Evolutionary conservation across 768 basidiomycete species (phyloP), one percentile per base, ranked within the genome.

Genomic region (Xerocomellus intermedius): DNA sequence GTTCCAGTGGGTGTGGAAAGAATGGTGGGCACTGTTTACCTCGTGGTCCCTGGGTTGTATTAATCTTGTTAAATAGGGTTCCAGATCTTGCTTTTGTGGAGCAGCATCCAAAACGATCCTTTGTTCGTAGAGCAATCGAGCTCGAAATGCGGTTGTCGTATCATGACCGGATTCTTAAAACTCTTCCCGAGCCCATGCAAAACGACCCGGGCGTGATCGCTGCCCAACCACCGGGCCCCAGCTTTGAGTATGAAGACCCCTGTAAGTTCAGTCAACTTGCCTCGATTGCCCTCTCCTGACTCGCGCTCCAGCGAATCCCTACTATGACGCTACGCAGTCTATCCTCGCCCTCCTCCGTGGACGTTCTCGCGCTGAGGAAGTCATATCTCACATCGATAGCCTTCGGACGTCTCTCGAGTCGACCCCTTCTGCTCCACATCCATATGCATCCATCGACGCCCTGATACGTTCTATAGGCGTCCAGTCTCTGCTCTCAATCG

Each of bases 1-100:
- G 24, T 99, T 98, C 74, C 86, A 88, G 64, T 98, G 97, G 97
- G 93, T 97, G 14, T 99, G 97, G 97, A 95, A 93, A 65, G 97
- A 98, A 80, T 99, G 97, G 96, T 94, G 48, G 42, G 85, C 6
- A 16, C 24, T 35, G 42, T 43, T 37, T 2, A 14, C 19, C 2
- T 51, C 26, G 12, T 33, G 14, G 5, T 52, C 9, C 28, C 13
- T 52, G 42, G 16, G 10, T 35, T 48, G 6, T 46, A 9, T 45
- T 45, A 48, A 54, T 32, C 6, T 35, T 28, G 22, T 48, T 21
- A 17, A 49, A 63, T 50, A 98, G 96, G 96, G 75, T 93, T 14
- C 86, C 89, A 2, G 97, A 98, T 73, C 75, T 98, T 30, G 70
- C 80, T 2, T 73, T 96, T 10, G 74, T 85, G 5, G 67, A 80